These are phyloP conservation scores for Beta corolliflora DNA, from an alignment of 179 eudicot species.

Conservation along the genomic window DNA sequence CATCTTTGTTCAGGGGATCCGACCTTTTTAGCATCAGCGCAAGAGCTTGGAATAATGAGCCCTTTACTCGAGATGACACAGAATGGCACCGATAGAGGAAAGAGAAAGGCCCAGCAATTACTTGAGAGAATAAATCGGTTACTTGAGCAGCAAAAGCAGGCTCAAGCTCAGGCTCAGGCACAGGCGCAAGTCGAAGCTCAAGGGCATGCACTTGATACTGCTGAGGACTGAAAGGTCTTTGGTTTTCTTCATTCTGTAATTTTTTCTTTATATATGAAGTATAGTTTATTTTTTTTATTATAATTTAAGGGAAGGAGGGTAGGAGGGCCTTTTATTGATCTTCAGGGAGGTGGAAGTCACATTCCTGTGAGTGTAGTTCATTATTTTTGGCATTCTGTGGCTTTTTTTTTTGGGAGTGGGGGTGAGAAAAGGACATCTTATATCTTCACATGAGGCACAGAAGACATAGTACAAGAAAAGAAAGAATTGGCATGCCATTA, in stretches of 20 bases:
- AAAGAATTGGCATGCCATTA: constrained; percentile 22
- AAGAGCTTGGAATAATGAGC: constrained; percentile 65
- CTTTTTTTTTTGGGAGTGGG: background rate
- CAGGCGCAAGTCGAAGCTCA: constrained; percentile 46
- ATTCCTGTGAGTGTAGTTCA: constrained; percentile 33
- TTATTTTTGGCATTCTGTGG: constrained; percentile 28
- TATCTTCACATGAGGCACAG: constrained; percentile 12
- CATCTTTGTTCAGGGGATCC: constrained; percentile 82
- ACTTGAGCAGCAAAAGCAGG: constrained; percentile 69
- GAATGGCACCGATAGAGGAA: constrained; percentile 87
- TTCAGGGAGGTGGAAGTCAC: constrained; percentile 66
- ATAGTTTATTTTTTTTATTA: constrained; percentile 20
- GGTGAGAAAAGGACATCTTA: constrained; percentile 12
- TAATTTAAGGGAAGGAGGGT: constrained; percentile 30
- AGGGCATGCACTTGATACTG: constrained; percentile 31
- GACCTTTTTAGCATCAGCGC: constrained; percentile 55
- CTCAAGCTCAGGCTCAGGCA: constrained; percentile 37
- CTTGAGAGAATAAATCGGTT: constrained; percentile 71
- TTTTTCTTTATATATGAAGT: background rate
- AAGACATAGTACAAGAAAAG: constrained; percentile 7
- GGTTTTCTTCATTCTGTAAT: constrained; percentile 22
- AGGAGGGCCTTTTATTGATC: constrained; percentile 22
- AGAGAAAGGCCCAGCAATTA: constrained; percentile 80
- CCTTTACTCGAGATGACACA: constrained; percentile 60
- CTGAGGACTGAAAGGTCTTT: constrained; percentile 37